phyloP scores from a whole-genome alignment of 768 basidiomycete species.

The Mycena rebaudengoi region DNA sequence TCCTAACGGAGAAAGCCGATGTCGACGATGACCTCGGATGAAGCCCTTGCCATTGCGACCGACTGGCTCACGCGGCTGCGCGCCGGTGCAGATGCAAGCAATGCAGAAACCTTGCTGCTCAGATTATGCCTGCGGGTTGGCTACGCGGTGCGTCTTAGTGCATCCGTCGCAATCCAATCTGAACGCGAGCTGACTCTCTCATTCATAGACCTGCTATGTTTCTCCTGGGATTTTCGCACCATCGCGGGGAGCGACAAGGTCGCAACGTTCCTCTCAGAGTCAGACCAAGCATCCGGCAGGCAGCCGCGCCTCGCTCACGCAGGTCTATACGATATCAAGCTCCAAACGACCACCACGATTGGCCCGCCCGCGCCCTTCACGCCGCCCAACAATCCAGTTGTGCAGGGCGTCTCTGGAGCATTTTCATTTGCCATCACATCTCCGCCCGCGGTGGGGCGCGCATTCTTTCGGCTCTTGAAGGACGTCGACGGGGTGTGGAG shows the following conservation, averaged over 20 bases:
- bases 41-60: not conserved
- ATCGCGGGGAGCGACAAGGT: conserved; percentile 2
- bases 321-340: not conserved
- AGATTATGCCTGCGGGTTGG: conserved; percentile 18
- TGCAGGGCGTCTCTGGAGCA: conserved; percentile 15
- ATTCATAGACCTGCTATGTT: conserved; percentile 25
- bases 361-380: conserved; percentile 11
- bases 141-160: conserved; percentile 4
- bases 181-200: no score
- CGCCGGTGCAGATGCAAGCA: not conserved
- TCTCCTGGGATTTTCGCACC: conserved; percentile 24
- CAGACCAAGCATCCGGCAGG: not conserved
- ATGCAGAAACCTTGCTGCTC: conserved; percentile 8
- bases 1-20: no score
- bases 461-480: conserved; percentile 23
- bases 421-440: conserved; percentile 40
- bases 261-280: not conserved
- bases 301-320: conserved; percentile 6
- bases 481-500: conserved; percentile 26
- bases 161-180: not conserved
- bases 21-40: conserved; percentile 2
- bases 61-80: not conserved
- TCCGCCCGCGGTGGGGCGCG: conserved; percentile 25
- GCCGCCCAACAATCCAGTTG: not conserved
- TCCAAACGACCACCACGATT: not conserved